Base-by-base conservation (phyloP, 78 protist genomes). In the Isochrysis galbana region DNA sequence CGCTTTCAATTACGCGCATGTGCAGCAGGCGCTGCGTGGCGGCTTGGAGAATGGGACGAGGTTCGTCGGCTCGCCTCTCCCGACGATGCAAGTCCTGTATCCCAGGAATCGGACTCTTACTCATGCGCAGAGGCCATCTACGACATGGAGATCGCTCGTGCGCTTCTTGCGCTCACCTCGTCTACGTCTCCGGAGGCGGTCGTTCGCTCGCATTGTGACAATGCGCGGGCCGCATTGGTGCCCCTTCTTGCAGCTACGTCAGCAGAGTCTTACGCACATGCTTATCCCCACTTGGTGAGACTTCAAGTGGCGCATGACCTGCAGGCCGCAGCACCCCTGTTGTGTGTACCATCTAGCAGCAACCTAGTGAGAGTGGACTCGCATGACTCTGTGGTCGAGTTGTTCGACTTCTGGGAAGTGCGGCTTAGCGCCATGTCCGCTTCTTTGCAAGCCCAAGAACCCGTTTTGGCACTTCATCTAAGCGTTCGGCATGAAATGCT, bases 271-370 rank as follows among this genome's bases (percentile, higher is more conserved):
- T 96, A 95, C 55, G 89, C 67, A 36, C 94, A 94, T 32, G 90
- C 96, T 29, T 96, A 97, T 44, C 94, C 97, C 2, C 45, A 55
- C 25, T 39, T 97, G 14, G 51, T 94, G 11, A 90, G 87, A 39
- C 89, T 92, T 4, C 98, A 97, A 26, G 92, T 97, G 72, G 94
- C 97, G 32, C 5, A 41, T 26, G 99, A 98, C 11, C 89, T 98
- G 41, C 98, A 97, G 86, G n/a, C 47, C 23, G 86, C 42, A 17
- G 86, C 47, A n/a, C 86, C 29, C n/a, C 42, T 41, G 77, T 1
- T 67, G 61, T 19, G 61, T 14, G 29, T n/a, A n/a, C n/a, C n/a
- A n/a, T n/a, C n/a, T n/a, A n/a, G n/a, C n/a, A n/a, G n/a, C n/a
- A n/a, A n/a, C n/a, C n/a, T n/a, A n/a, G n/a, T n/a, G n/a, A n/a